phyloP scores from a whole-genome alignment of 495 filamentous ascomycete genomes.

The Aspergillus wentii region DNA sequence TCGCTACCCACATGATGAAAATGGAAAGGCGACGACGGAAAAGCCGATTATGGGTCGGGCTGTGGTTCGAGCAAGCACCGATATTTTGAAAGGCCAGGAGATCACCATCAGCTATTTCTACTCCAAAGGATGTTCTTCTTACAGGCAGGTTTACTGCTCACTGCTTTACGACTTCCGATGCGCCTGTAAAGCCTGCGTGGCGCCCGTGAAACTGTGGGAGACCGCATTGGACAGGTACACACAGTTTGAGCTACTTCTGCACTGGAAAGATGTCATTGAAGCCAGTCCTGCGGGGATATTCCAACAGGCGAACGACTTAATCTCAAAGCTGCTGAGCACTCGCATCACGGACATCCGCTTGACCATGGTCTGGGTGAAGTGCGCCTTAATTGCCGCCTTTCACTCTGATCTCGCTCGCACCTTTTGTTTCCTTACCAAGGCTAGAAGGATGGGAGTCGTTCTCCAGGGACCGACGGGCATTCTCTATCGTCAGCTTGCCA shows the following conservation, averaged over 20 bases:
- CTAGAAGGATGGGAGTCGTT: background rate
- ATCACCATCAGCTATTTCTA: conserved; percentile 17
- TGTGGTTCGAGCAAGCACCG: conserved; percentile 7
- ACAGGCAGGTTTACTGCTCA: background rate
- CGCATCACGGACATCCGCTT: conserved; percentile 3
- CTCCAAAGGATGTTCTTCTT: background rate
- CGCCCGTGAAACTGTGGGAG: background rate
- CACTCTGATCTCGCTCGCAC: conserved; percentile 15
- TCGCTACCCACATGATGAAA: conserved; percentile 1
- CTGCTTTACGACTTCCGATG: conserved; percentile 4
- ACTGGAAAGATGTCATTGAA: conserved; percentile 1
- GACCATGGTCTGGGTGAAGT: conserved; percentile 7
- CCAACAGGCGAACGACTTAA: conserved; percentile 3
- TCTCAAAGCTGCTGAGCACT: background rate
- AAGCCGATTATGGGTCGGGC: background rate
- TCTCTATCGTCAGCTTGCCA: conserved; percentile 1
- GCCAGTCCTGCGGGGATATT: conserved; percentile 4
- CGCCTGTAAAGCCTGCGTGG: conserved; percentile 7
- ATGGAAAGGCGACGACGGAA: background rate
- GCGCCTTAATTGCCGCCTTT: conserved; percentile 10
- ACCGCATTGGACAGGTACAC: background rate
- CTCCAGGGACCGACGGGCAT: conserved; percentile 2
- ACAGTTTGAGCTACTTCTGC: background rate
- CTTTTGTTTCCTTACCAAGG: conserved; percentile 6
- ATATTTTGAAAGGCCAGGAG: conserved; percentile 18